Conservation (phyloP, 2,329 filamentous ascomycete genomes). For the Fusarium succisae region DNA sequence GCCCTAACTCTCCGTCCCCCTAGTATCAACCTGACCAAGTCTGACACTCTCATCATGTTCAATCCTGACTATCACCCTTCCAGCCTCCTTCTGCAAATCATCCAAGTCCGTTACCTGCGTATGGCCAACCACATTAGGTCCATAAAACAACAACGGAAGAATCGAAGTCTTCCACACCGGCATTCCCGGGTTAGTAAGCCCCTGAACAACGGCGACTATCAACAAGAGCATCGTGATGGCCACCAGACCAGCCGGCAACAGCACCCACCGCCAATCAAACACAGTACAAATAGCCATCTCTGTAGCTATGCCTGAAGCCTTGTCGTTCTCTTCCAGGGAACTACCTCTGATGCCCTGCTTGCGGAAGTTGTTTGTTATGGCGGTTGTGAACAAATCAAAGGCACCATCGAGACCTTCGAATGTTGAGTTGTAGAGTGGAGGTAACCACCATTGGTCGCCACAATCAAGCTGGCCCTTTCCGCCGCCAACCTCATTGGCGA, state of each 20-base stretch:
- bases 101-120: background rate
- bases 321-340: background rate
- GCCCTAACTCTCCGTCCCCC: background rate
- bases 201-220: background rate
- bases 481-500: fast-evolving
- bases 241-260: background rate
- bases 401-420: background rate
- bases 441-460: background rate
- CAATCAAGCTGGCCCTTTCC: background rate
- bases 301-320: background rate
- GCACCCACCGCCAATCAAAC: conserved; percentile 8
- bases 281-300: conserved; percentile 1
- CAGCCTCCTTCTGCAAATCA: background rate
- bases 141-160: conserved; percentile 1
- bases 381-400: background rate
- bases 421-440: background rate
- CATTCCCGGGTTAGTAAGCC: background rate
- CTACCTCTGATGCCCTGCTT: background rate
- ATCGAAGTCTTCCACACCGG: conserved; percentile 6
- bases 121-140: background rate
- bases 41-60: background rate
- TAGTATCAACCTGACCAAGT: background rate
- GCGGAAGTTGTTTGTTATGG: conserved; percentile 3
- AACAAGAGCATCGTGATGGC: background rate
- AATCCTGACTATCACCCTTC: background rate